Evolutionary conservation across 345 rosid species (phyloP).

Genomic region (Gynandropsis gynandra): DNA sequence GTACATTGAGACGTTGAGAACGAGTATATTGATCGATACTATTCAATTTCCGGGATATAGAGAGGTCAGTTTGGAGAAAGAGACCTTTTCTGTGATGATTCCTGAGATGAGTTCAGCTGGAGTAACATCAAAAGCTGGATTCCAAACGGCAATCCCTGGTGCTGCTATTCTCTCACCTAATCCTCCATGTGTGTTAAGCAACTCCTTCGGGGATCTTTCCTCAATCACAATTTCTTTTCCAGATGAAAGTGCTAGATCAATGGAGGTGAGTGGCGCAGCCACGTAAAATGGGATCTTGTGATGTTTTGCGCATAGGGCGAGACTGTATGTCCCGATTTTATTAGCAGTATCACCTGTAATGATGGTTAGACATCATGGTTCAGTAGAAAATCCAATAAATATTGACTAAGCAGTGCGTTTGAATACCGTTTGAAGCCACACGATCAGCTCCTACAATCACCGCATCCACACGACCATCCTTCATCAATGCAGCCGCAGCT

Average conservation of each 20-base stretch:
- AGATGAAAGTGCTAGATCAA: slow-evolving; percentile 68
- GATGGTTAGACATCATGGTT: slow-evolving; percentile 3
- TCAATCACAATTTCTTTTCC: slow-evolving; percentile 76
- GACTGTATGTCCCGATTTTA: slow-evolving; percentile 96
- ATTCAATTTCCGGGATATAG: neutral
- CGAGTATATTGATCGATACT: neutral
- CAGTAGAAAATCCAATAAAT: neutral
- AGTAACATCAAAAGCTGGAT: slow-evolving; percentile 92
- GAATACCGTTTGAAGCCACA: slow-evolving; percentile 78
- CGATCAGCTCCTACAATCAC: slow-evolving; percentile 95
- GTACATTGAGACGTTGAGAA: neutral
- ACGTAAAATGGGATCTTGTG: slow-evolving; percentile 72
- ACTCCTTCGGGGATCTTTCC: slow-evolving; percentile 72
- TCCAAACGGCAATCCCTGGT: slow-evolving; percentile 85
- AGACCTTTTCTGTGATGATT: slow-evolving; percentile 83
- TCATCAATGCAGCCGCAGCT: slow-evolving; percentile 92
- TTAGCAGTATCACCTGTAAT: slow-evolving; percentile 87
- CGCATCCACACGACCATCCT: slow-evolving; percentile 64
- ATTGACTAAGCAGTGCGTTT: slow-evolving; percentile 13
- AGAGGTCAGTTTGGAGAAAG: neutral
- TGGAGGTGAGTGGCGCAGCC: slow-evolving; percentile 87
- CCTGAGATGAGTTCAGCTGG: slow-evolving; percentile 72
- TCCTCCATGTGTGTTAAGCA: slow-evolving; percentile 71
- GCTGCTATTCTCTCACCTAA: slow-evolving; percentile 97
- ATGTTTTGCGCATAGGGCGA: slow-evolving; percentile 68